Percentiles rank a stretch among this genome's conserved stretches.
Conservation (phyloP, 257 asterid genomes). For the Thymus mandschuricus region DNA sequence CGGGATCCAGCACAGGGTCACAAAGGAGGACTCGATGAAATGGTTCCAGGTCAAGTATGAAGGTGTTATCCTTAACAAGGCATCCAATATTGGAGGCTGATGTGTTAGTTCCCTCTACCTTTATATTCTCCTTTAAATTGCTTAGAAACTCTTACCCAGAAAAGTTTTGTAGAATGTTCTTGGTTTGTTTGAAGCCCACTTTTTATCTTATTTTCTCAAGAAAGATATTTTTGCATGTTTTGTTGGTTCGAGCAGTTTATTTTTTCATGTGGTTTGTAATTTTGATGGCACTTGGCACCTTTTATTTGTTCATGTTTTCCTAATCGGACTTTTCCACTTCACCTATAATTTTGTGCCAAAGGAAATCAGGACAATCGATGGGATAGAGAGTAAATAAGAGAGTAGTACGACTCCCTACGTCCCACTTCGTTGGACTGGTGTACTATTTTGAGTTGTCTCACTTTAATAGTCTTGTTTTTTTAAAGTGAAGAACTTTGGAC, state of each 20-base stretch:
- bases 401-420: no score
- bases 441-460: no score
- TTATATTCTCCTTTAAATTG: neutral
- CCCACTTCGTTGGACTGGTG: no score
- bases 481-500: no score
- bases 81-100: conserved; percentile 45
- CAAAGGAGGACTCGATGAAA: conserved; percentile 55
- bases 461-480: no score
- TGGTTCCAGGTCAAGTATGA: conserved; percentile 65
- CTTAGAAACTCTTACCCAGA: neutral
- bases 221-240: neutral
- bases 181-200: conserved; percentile 9
- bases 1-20: conserved; percentile 52
- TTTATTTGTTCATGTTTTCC: no score
- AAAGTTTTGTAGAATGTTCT: conserved; percentile 34
- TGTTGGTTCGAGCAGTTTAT: neutral
- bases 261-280: no score
- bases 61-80: conserved; percentile 61
- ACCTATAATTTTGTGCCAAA: no score
- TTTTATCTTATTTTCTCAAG: conserved; percentile 1
- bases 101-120: neutral
- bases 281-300: no score
- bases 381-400: no score
- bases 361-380: no score
- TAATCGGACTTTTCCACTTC: no score